Conservation (phyloP, 352 stramenopile species). For the Globisporangium recalcitrans region DNA sequence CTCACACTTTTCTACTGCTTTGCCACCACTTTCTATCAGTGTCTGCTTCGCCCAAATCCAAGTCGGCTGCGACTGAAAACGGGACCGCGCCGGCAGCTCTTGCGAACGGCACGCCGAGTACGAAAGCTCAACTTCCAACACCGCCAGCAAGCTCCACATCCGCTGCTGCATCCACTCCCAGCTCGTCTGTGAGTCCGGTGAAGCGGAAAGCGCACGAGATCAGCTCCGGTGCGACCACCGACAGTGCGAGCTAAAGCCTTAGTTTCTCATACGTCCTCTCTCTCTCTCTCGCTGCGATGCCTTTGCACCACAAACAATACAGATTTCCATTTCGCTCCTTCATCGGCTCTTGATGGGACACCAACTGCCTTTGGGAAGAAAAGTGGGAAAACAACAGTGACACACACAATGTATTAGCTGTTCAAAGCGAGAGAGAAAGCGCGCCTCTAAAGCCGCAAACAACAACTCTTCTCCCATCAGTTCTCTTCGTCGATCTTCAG, state of each 20-base stretch:
- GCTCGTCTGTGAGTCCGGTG: conserved; percentile 21
- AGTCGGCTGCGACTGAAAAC: background rate
- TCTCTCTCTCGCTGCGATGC: background rate
- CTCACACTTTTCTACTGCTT: background rate
- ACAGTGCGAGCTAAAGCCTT: background rate
- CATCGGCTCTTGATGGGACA: too few species aligned
- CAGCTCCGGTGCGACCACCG: conserved; percentile 15
- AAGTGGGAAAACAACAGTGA: background rate
- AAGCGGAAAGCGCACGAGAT: conserved; percentile 61
- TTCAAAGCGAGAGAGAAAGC: background rate
- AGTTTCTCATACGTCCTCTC: background rate
- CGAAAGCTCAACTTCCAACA: background rate
- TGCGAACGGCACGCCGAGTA: conserved; percentile 1
- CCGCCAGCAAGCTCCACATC: background rate
- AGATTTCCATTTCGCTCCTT: background rate
- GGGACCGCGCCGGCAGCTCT: background rate
- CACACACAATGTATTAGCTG: background rate
- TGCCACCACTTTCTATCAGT: conserved; percentile 2
- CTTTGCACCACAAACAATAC: background rate
- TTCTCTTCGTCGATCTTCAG: conserved; percentile 68
- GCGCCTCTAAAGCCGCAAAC: background rate
- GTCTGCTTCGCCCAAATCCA: conserved; percentile 10
- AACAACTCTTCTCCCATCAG: conserved; percentile 11
- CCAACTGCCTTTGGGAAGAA: too few species aligned
- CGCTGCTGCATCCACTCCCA: background rate